Evolutionary conservation across 345 rosid species (phyloP), one percentile per base, ranked within the genome.

Genomic region (Zanthoxylum bungeanum): DNA sequence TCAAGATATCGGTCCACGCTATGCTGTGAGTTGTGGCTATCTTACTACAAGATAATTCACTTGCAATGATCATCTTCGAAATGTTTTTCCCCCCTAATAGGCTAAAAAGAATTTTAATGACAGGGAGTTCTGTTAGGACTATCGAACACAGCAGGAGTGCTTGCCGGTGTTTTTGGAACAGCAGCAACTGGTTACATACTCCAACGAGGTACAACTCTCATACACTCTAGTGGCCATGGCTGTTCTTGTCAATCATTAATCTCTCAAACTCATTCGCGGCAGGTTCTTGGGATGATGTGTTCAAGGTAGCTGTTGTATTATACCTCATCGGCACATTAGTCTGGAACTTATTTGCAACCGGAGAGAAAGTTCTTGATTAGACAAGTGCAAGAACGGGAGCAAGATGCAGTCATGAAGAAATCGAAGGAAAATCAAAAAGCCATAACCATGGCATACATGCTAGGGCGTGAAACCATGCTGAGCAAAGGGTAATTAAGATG

Each of bases 261-360:
- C 63, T 44, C 39, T 34, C 19, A 33, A 44, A 64, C 53, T 76
- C 49, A 19, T 28, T 50, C 17, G 55, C 36, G 60, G 66, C 79
- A 92, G 97, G 98, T 68, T 90, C 99, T n/a, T 95, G 98, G 99
- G 90, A 90, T 64, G 93, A 90, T 79, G 98, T 92, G 51, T 95
- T 95, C 73, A 90, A 89, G 89, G 96, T 92, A 62, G 83, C 96
- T 44, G 98, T 92, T n/a, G 92, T 9, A 14, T 71, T 92, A 31
- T 94, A 94, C 86, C 52, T 94, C 60, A 73, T 87, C 5, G 97
- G 98, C 78, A 90, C 97, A 60, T 39, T 90, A 62, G 90, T 92
- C 30, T 92, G 98, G 98, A 92, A 92, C 85, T 70, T 94, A 19
- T 94, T 94, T 64, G 79, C 95, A 21, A 94, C 98, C 0, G 98